Conservation (phyloP, 495 filamentous ascomycete genomes). For the Aspergillus haitiensis region DNA sequence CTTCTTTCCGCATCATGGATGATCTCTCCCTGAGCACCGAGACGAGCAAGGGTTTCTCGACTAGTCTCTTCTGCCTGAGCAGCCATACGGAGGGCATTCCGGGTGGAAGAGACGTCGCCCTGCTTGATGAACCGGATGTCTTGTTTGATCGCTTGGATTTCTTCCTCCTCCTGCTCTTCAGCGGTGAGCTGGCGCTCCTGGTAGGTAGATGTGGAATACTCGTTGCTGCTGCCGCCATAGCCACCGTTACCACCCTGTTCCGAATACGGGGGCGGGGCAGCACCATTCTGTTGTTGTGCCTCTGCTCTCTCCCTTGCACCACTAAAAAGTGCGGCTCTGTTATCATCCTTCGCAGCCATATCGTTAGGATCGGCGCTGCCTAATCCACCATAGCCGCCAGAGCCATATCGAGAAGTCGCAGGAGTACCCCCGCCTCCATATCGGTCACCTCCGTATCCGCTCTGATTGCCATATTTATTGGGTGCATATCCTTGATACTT, state of each 20-base stretch:
- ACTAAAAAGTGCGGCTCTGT: conserved; percentile 64
- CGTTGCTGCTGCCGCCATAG: conserved; percentile 50
- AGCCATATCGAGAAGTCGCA: conserved; percentile 49
- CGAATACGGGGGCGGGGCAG: conserved; percentile 47
- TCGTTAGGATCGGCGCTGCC: conserved; percentile 57
- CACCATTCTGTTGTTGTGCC: conserved; percentile 37
- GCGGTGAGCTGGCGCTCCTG: conserved; percentile 70
- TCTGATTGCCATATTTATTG: conserved; percentile 61
- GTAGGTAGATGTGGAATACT: conserved; percentile 60
- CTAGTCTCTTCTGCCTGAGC: conserved; percentile 72
- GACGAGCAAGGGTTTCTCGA: conserved; percentile 63
- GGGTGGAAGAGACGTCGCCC: conserved; percentile 68
- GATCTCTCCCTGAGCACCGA: conserved; percentile 72
- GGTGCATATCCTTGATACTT: conserved; percentile 54
- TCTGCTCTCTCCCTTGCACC: conserved; percentile 58
- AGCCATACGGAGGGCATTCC: conserved; percentile 65
- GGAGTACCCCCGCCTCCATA: conserved; percentile 51
- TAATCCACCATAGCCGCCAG: conserved; percentile 74
- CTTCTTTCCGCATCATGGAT: conserved; percentile 77
- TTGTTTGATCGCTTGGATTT: conserved; percentile 65
- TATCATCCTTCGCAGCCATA: conserved; percentile 49
- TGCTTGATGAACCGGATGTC: conserved; percentile 76
- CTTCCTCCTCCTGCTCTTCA: conserved; percentile 70
- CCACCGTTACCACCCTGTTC: conserved; percentile 32
- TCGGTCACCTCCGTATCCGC: conserved; percentile 64